phyloP scores from a whole-genome alignment of 2,329 filamentous ascomycete species.

The Eurotiales sp. region DNA sequence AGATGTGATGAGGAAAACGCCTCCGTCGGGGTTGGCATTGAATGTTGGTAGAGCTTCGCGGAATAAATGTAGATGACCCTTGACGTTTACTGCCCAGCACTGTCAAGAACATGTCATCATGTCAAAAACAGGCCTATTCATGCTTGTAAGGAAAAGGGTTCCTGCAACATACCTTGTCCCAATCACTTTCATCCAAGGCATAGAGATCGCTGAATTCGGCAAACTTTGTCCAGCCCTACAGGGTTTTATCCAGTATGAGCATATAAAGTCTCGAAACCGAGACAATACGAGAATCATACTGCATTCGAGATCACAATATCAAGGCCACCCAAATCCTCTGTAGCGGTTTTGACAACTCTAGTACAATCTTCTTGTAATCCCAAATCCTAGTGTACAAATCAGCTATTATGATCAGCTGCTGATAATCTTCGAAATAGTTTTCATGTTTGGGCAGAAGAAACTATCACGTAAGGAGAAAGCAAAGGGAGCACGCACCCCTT shows the following conservation, averaged over 20 bases:
- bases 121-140: background rate
- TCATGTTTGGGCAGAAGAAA: too few species aligned
- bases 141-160: background rate
- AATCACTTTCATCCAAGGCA: slow-evolving; percentile 57
- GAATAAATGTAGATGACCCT: slow-evolving; percentile 52
- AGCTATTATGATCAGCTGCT: background rate
- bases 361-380: slow-evolving; percentile 57
- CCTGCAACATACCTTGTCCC: slow-evolving; percentile 53
- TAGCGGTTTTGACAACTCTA: slow-evolving; percentile 56
- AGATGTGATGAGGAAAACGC: slow-evolving; percentile 60
- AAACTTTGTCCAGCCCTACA: slow-evolving; percentile 60
- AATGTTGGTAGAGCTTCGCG: slow-evolving; percentile 58
- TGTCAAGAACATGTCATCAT: slow-evolving; percentile 21
- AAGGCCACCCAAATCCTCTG: slow-evolving; percentile 62
- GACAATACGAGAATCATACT: slow-evolving; percentile 33
- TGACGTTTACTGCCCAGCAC: slow-evolving; percentile 63
- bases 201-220: slow-evolving; percentile 56
- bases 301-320: slow-evolving; percentile 77
- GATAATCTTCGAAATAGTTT: too few species aligned
- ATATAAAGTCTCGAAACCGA: background rate
- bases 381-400: slow-evolving; percentile 51
- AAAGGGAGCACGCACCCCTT: slow-evolving; percentile 55
- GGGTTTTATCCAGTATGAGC: background rate
- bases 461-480: background rate
- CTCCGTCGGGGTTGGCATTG: slow-evolving; percentile 59